Percentiles rank a stretch among this genome's conserved stretches.
phyloP scores from a whole-genome alignment of 768 basidiomycete species.

The Jaapia argillacea region DNA sequence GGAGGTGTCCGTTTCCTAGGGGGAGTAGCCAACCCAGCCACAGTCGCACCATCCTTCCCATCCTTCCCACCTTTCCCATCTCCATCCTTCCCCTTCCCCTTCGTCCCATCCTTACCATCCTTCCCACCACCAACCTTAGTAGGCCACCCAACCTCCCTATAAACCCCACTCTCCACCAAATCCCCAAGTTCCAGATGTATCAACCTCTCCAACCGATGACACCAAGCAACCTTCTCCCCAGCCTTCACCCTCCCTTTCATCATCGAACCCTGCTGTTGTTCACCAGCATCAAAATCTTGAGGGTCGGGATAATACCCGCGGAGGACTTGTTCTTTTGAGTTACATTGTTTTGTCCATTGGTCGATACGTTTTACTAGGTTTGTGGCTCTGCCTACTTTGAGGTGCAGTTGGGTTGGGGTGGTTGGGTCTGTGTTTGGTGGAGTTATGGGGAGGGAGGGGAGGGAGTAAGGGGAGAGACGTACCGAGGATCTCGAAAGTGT shows the following conservation, averaged over 20 bases:
- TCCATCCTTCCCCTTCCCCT: conserved; percentile 8
- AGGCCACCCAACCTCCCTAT: conserved; percentile 45
- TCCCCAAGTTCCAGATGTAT: conserved; percentile 78
- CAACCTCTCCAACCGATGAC: conserved; percentile 69
- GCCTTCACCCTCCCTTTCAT: conserved; percentile 58
- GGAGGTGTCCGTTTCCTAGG: no score
- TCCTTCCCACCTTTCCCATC: background rate
- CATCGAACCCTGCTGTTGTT: conserved; percentile 31
- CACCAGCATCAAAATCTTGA: conserved; percentile 22
- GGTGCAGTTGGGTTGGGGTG: conserved; percentile 34
- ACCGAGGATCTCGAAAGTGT: conserved; percentile 64
- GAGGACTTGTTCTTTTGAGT: conserved; percentile 63
- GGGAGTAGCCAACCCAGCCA: background rate
- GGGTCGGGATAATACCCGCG: conserved; percentile 64
- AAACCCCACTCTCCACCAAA: conserved; percentile 43
- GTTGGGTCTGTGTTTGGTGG: conserved; percentile 22
- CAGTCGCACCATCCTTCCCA: conserved; percentile 1
- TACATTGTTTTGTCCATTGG: conserved; percentile 77
- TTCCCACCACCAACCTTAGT: conserved; percentile 11
- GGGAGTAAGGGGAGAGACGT: background rate
- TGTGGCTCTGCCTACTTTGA: conserved; percentile 74
- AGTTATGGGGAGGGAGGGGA: background rate
- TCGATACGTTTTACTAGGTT: conserved; percentile 66
- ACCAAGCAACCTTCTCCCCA: conserved; percentile 52
- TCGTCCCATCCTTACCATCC: conserved; percentile 1